Percentiles rank a stretch among this genome's conserved stretches.
These are phyloP conservation scores for Capsicum chinense DNA, from an alignment of 257 asterid genomes.

Conservation along the genomic window DNA sequence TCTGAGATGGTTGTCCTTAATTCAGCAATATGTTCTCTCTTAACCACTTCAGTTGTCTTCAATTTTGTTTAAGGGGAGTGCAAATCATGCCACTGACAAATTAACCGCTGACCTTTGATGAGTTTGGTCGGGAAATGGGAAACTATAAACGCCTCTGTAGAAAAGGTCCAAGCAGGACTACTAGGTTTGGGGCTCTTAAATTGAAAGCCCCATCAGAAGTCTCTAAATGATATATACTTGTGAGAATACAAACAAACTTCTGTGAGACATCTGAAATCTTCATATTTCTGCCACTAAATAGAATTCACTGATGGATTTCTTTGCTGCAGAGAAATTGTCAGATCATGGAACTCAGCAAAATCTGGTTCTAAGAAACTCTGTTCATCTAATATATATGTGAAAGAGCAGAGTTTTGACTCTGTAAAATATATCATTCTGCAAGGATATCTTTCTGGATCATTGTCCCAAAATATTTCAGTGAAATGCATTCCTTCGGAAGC, in stretches of 20 bases:
- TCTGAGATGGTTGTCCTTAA: not conserved
- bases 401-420: slow-evolving; percentile 41
- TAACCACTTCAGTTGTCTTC: not conserved
- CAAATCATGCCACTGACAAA: not conserved
- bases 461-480: slow-evolving; percentile 26
- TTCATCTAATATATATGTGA: slow-evolving; percentile 40
- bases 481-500: slow-evolving; percentile 48
- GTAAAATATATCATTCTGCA: slow-evolving; percentile 30
- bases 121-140: not conserved
- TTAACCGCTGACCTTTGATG: not conserved
- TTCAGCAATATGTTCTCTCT: slow-evolving; percentile 2
- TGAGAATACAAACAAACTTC: not conserved
- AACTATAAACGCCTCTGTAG: not conserved
- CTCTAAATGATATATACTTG: slow-evolving; percentile 7
- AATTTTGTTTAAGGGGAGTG: slow-evolving; percentile 2
- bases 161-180: not conserved
- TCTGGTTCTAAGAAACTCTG: slow-evolving; percentile 34
- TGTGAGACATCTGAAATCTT: slow-evolving; percentile 4
- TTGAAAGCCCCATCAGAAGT: not conserved
- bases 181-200: not conserved
- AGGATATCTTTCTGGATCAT: slow-evolving; percentile 31
- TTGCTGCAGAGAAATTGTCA: slow-evolving; percentile 49
- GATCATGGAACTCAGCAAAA: slow-evolving; percentile 37
- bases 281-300: not conserved
- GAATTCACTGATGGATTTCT: slow-evolving; percentile 28